These are phyloP conservation scores for Zygotorulaspora chibaensis DNA, from an alignment of 805 yeast genomes.

Conservation along the genomic window DNA sequence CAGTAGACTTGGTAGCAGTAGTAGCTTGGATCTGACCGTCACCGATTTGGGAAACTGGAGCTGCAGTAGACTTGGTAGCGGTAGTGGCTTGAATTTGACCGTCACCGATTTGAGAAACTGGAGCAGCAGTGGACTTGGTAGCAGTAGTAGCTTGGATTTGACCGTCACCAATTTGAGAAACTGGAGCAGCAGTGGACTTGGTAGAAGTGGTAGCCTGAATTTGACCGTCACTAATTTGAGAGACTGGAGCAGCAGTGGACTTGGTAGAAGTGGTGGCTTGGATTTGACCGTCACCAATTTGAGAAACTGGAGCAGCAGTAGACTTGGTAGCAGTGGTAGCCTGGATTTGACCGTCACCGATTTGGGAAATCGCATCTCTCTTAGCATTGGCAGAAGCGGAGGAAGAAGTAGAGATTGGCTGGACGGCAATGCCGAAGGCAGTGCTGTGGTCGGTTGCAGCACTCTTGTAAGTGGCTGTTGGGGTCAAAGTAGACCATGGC, in stretches of 20 bases:
- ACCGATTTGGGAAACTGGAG: constrained; percentile 14
- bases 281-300: constrained; percentile 42
- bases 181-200: constrained; percentile 29
- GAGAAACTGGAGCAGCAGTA: constrained; percentile 31
- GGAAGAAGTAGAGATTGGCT: constrained; percentile 42
- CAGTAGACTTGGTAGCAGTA: constrained; percentile 20
- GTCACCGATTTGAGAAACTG: constrained; percentile 43
- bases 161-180: constrained; percentile 44
- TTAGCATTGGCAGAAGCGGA: constrained; percentile 35
- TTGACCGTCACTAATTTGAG: constrained; percentile 47
- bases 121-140: constrained; percentile 20
- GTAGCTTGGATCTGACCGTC: constrained; percentile 17
- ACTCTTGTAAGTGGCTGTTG: constrained; percentile 49
- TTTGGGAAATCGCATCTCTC: constrained; percentile 49
- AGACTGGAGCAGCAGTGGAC: constrained; percentile 30
- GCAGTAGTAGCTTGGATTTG: constrained; percentile 41
- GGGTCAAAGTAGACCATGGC: constrained; percentile 72
- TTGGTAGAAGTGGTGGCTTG: constrained; percentile 33
- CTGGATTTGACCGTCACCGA: constrained; percentile 61
- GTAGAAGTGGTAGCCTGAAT: constrained; percentile 25
- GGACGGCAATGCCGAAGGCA: constrained; percentile 66
- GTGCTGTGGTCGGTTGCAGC: constrained; percentile 53
- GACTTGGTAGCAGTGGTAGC: constrained; percentile 36
- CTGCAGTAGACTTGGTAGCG: constrained; percentile 4
- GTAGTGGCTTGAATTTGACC: constrained; percentile 37